These are phyloP conservation scores for Trichoderma sp. DNA, from an alignment of 2,329 filamentous ascomycete genomes.

Conservation along the genomic window DNA sequence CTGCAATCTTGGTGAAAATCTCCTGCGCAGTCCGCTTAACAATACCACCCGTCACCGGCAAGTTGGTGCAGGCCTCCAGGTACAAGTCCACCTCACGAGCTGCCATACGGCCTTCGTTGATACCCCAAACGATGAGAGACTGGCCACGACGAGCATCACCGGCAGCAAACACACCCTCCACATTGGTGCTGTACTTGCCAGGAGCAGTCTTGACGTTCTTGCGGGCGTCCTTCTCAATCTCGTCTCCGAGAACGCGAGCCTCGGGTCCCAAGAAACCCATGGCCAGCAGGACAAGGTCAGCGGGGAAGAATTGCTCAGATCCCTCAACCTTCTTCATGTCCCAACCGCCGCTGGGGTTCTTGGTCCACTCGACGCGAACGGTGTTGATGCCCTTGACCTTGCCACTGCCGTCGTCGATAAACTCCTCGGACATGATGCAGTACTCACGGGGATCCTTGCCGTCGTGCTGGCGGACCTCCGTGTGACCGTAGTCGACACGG, in stretches of 20 bases:
- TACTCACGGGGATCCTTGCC: slow-evolving; percentile 95
- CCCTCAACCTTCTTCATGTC: slow-evolving; percentile 98
- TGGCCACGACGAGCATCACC: slow-evolving; percentile 94
- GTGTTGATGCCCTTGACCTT: slow-evolving; percentile 96
- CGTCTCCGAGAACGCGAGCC: slow-evolving; percentile 79
- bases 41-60: slow-evolving; percentile 91
- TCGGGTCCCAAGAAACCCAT: slow-evolving; percentile 98
- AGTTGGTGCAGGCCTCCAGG: slow-evolving; percentile 73
- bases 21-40: slow-evolving; percentile 78
- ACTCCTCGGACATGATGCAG: slow-evolving; percentile 98
- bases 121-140: slow-evolving; percentile 96
- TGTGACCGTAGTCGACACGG: slow-evolving; percentile 97
- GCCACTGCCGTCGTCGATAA: slow-evolving; percentile 83
- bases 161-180: slow-evolving; percentile 86
- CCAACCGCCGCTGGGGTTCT: slow-evolving; percentile 84
- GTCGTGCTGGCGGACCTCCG: slow-evolving; percentile 92
- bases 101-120: slow-evolving; percentile 93
- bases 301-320: slow-evolving; percentile 93
- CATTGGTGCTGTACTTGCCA: slow-evolving; percentile 84
- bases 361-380: slow-evolving; percentile 93
- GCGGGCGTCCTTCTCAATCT: slow-evolving; percentile 84
- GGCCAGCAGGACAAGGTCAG: slow-evolving; percentile 87
- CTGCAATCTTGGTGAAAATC: slow-evolving; percentile 46
- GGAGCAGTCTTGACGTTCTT: slow-evolving; percentile 95
- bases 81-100: slow-evolving; percentile 89